These are phyloP conservation scores for Pythium diclinum DNA, from an alignment of 352 stramenopile genomes.

Conservation along the genomic window DNA sequence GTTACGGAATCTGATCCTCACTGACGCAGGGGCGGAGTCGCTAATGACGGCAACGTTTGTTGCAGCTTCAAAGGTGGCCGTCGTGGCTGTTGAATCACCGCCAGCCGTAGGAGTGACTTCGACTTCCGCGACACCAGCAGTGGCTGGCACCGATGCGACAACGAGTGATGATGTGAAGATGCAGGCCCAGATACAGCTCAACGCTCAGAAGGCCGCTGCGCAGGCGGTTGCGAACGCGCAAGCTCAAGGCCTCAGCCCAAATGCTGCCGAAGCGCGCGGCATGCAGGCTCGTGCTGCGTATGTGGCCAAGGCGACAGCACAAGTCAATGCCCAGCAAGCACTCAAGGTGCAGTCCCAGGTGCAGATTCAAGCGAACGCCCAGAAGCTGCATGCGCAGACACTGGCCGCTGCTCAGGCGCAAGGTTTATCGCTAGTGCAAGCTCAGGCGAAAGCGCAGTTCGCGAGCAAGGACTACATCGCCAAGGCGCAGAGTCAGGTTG, in stretches of 20 bases:
- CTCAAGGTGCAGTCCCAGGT: conserved; percentile 86
- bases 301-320: conserved; percentile 82
- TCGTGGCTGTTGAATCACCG: conserved; percentile 35
- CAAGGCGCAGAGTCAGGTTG: conserved; percentile 82
- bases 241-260: conserved; percentile 72
- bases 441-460: conserved; percentile 83
- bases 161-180: conserved; percentile 71
- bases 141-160: conserved; percentile 1
- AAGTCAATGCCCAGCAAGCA: conserved; percentile 78
- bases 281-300: conserved; percentile 84
- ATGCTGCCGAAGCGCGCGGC: conserved; percentile 65
- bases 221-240: conserved; percentile 76
- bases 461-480: conserved; percentile 89
- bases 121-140: conserved; percentile 11
- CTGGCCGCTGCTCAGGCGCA: conserved; percentile 80
- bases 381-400: conserved; percentile 86
- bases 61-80: conserved; percentile 46
- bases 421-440: conserved; percentile 80
- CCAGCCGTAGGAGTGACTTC: conserved; percentile 24
- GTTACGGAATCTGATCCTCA: conserved; percentile 87
- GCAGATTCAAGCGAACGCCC: conserved; percentile 87
- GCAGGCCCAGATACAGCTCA: conserved; percentile 82
- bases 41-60: conserved; percentile 93
- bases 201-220: conserved; percentile 78
- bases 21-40: conserved; percentile 83